phyloP scores from a whole-genome alignment of 805 yeast genomes.

The Candida ortonii region DNA sequence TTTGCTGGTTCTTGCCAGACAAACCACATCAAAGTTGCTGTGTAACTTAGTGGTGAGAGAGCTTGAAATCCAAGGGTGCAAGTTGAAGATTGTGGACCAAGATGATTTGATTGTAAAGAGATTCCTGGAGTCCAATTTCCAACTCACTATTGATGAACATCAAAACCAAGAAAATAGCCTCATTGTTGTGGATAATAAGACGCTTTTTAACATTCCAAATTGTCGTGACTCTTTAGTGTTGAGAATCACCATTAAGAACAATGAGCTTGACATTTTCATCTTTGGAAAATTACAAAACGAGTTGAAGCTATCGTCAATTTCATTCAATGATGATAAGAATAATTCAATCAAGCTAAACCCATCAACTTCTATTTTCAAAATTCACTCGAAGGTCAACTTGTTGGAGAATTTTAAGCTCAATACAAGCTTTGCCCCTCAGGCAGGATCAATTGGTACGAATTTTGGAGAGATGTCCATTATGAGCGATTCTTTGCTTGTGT shows the following conservation, averaged over 20 bases:
- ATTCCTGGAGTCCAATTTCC: constrained; percentile 29
- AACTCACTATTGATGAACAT: constrained; percentile 20
- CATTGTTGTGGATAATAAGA: constrained; percentile 33
- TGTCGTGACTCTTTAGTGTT: constrained; percentile 36
- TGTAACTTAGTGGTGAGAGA: constrained; percentile 55
- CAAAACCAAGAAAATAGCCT: constrained; percentile 30
- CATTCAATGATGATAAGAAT: constrained; percentile 25
- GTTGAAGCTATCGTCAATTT: constrained; percentile 26
- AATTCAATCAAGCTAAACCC: constrained; percentile 25
- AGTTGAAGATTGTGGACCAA: constrained; percentile 32
- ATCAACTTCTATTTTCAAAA: constrained; percentile 27
- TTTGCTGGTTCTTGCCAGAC: constrained; percentile 39
- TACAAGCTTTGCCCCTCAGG: constrained; percentile 4
- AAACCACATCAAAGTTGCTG: constrained; percentile 46
- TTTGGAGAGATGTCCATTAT: constrained; percentile 19
- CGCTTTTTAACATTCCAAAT: constrained; percentile 36
- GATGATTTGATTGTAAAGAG: constrained; percentile 18
- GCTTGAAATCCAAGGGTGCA: constrained; percentile 39
- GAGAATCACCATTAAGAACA: constrained; percentile 27
- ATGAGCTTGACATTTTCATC: constrained; percentile 31
- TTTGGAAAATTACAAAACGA: constrained; percentile 33
- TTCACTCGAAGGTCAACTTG: constrained; percentile 27
- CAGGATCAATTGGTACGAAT: constrained; percentile 1
- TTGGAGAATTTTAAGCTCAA: constrained; percentile 21
- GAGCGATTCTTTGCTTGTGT: constrained; percentile 24